Evolutionary conservation across 192 early-diverging fungal genomes (phyloP).

Genomic region (Dissophora ornata): DNA sequence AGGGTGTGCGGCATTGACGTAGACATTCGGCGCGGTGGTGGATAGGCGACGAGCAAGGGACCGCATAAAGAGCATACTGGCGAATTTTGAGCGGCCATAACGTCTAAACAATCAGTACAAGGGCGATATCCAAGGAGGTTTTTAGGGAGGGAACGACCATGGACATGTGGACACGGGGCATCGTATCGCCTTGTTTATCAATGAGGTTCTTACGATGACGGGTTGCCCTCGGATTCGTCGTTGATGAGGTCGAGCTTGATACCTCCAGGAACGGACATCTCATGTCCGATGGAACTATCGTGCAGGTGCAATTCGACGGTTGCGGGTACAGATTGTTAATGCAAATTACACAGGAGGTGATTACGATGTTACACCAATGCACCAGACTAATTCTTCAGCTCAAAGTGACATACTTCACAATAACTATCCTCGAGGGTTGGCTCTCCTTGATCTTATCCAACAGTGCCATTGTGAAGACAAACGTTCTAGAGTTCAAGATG

Average conservation of each 20-base stretch:
- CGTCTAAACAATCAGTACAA: neutral
- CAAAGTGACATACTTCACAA: conserved; percentile 21
- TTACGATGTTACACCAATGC: no score
- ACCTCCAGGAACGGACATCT: conserved; percentile 7
- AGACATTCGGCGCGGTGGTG: conserved; percentile 14
- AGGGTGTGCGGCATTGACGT: conserved; percentile 17
- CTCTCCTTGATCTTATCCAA: conserved; percentile 4
- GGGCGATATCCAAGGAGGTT: neutral
- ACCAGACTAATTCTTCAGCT: no score
- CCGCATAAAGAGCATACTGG: conserved; percentile 59
- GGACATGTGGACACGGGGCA: no score
- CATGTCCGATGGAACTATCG: conserved; percentile 39
- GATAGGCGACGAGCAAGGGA: conserved; percentile 48
- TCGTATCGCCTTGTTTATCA: no score
- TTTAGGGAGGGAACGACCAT: conserved; percentile 18
- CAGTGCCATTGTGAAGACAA: conserved; percentile 22
- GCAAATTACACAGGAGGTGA: no score
- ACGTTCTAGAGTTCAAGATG: conserved; percentile 9
- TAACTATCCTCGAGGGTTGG: conserved; percentile 24
- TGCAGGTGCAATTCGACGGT: no score
- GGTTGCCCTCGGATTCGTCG: conserved; percentile 17
- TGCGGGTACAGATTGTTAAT: no score
- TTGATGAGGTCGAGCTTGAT: conserved; percentile 55
- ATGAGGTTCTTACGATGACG: conserved; percentile 8
- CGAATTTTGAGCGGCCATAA: conserved; percentile 63